phyloP scores from a whole-genome alignment of 2,329 filamentous ascomycete genomes.

The Decorospora gaudefroyi region DNA sequence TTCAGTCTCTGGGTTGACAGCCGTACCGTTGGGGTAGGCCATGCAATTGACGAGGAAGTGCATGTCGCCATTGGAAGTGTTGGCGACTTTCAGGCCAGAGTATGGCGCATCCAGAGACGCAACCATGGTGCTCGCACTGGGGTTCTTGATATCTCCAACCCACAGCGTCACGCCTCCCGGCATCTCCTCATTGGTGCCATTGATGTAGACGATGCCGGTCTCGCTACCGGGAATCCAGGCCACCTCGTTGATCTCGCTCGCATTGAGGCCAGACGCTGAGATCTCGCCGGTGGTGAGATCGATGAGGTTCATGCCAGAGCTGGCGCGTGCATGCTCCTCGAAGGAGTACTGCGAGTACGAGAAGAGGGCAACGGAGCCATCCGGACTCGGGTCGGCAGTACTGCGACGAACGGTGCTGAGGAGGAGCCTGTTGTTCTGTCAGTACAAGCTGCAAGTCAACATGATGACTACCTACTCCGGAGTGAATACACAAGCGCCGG shows the following conservation, averaged over 20 bases:
- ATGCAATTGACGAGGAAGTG: conserved; percentile 60
- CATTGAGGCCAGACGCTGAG: conserved; percentile 37
- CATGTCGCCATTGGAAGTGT: conserved; percentile 47
- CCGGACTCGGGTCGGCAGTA: conserved; percentile 67
- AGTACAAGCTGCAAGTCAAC: not conserved
- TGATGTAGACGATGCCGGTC: conserved; percentile 65
- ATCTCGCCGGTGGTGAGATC: conserved; percentile 43
- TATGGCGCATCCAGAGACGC: conserved; percentile 54
- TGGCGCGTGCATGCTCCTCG: conserved; percentile 64
- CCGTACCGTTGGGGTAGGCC: conserved; percentile 69
- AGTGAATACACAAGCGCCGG: conserved; percentile 41
- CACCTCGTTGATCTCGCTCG: conserved; percentile 42
- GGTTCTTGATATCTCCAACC: conserved; percentile 41
- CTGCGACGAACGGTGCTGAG: conserved; percentile 75
- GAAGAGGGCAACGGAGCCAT: conserved; percentile 67
- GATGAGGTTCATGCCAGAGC: conserved; percentile 55
- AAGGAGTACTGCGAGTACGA: conserved; percentile 80
- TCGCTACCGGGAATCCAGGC: conserved; percentile 43
- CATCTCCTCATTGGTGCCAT: conserved; percentile 63
- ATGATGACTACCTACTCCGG: conserved; percentile 37
- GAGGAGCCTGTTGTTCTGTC: conserved; percentile 48
- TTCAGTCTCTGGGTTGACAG: conserved; percentile 68
- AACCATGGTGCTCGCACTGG: conserved; percentile 38
- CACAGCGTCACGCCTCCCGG: conserved; percentile 45
- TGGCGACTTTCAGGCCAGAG: conserved; percentile 55